phyloP scores from a whole-genome alignment of 306 rosid species.

The Betula pendula region DNA sequence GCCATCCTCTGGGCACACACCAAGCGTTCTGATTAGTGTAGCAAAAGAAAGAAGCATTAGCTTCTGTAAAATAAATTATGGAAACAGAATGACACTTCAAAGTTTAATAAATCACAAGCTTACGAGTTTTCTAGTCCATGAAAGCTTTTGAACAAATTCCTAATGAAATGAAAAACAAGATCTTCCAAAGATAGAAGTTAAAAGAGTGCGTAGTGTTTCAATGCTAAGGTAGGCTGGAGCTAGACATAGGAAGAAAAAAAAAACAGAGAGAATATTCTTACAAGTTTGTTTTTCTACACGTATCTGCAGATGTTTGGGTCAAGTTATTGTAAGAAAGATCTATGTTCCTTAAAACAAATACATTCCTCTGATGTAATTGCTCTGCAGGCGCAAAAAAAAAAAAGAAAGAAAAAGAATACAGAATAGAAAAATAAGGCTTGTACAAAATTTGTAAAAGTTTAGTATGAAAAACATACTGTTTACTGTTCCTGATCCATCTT shows the following conservation, averaged over 20 bases:
- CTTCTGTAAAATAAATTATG: not conserved
- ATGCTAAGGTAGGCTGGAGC: not conserved
- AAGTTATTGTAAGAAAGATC: constrained; percentile 37
- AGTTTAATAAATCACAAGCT: not conserved
- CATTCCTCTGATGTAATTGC: not conserved
- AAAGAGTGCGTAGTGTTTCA: not conserved
- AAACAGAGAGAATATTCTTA: constrained; percentile 2
- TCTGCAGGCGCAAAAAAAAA: not conserved
- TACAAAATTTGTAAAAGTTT: not conserved
- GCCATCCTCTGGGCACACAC: not conserved
- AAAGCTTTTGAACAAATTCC: constrained; percentile 26
- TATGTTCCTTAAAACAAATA: not conserved
- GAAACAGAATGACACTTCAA: not conserved
- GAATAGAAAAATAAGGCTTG: not conserved
- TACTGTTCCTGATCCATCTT: constrained; percentile 15
- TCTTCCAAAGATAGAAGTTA: not conserved
- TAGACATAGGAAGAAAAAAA: too few relatives aligned
- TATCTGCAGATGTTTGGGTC: not conserved
- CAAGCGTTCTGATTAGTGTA: constrained; percentile 2
- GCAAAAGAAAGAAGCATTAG: not conserved
- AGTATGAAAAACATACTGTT: constrained; percentile 11
- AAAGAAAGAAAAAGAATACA: not conserved
- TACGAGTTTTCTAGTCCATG: constrained; percentile 21
- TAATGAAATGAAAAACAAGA: not conserved
- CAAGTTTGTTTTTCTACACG: constrained; percentile 2